Percentiles rank a stretch among this genome's conserved stretches.
Evolutionary conservation across 768 basidiomycete genomes (phyloP).

Genomic region (Agrocybe chaxingu): DNA sequence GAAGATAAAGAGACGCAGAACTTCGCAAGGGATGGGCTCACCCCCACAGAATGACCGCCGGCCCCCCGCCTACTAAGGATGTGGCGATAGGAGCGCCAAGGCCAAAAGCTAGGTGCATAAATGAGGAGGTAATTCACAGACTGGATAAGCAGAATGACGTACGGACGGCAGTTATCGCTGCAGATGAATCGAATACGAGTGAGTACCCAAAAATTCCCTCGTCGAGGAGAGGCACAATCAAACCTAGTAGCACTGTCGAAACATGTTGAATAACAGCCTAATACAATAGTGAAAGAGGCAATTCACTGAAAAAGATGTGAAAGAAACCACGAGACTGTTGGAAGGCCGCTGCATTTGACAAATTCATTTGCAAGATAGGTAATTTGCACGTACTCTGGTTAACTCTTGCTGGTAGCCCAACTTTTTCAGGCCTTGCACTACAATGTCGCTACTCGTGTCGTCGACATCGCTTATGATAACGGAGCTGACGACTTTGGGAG

Average conservation of each 20-base stretch:
- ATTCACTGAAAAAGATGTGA: constrained; percentile 54
- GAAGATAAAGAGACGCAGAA: neutral
- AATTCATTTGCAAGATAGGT: neutral
- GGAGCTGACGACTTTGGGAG: too few relatives aligned
- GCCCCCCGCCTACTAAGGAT: constrained; percentile 51
- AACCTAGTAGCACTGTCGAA: constrained; percentile 46
- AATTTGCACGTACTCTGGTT: constrained; percentile 37
- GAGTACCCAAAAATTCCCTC: neutral
- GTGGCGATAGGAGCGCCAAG: constrained; percentile 57
- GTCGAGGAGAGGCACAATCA: constrained; percentile 2
- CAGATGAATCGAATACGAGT: neutral
- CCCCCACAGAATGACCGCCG: constrained; percentile 60
- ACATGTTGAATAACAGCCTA: neutral
- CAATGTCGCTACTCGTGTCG: constrained; percentile 10
- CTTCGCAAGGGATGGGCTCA: constrained; percentile 15
- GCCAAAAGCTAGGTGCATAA: constrained; percentile 41
- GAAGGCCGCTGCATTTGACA: neutral
- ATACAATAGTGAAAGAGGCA: neutral
- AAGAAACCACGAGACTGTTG: constrained; percentile 45
- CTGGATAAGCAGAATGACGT: constrained; percentile 20
- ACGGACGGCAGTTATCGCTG: constrained; percentile 65
- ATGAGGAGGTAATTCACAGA: neutral
- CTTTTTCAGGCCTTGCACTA: constrained; percentile 37
- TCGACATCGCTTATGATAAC: neutral
- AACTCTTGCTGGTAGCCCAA: constrained; percentile 58